Base-by-base conservation (phyloP, 2,329 filamentous ascomycete genomes). In the Plectosphaerella sp. region DNA sequence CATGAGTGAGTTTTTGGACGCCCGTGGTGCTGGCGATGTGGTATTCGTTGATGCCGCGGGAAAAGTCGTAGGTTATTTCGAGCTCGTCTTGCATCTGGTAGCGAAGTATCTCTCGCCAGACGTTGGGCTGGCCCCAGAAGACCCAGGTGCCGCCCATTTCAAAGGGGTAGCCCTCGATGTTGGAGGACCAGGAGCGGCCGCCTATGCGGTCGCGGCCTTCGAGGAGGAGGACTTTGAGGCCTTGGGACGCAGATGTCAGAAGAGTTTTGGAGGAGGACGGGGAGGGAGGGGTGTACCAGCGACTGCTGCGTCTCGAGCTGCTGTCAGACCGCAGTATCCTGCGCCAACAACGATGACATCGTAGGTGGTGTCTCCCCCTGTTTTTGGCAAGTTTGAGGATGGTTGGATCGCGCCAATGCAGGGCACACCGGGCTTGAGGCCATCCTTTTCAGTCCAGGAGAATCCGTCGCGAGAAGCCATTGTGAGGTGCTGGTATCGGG, bases 131-230 rank as follows among this genome's bases (percentile, higher is more conserved):
- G 2, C 64, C 63, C 73, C 73, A 76, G 50, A 71, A 71, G 0
- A 78, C 66, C 74, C 74, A 79, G 0, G 74, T 76, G 0, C 76
- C 76, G 0, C 76, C 76, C 68, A 79, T 72, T 48, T 78, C 76
- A 47, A 69, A 76, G 0, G 67, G 67, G 14, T 76, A 72, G 0
- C 71, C 73, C 0, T 62, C 65, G 8, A 75, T 72, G 33, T 74
- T 68, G 15, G 72, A 68, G 0, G 70, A 71, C 70, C 72, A 78
- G 2, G 74, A 73, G 0, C 75, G 69, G 2, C 76, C 75, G 15
- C 75, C 75, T 47, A 78, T 73, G 1, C 75, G 64, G 55, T 79
- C 73, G 15, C 76, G 67, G 1, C 68, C 74, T 60, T 78, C 75
- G 0, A 78, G 51, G 2, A 78, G 64, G 2, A 78, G 61, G 0